Evolutionary conservation across 352 stramenopile species (phyloP), one percentile per base, ranked within the genome.

Genomic region (Phytophthora syringae): DNA sequence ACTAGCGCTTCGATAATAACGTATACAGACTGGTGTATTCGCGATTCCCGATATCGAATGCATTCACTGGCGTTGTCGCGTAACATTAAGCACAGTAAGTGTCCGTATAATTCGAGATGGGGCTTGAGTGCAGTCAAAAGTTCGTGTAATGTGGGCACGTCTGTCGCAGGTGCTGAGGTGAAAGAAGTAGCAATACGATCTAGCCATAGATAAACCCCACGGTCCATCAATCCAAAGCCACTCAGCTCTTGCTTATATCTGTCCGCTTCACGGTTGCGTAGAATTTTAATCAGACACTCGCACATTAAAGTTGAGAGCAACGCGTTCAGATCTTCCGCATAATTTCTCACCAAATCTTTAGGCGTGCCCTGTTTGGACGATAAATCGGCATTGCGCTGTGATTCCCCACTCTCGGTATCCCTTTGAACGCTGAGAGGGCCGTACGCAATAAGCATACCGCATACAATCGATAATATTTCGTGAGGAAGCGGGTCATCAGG

Each of bases 381-480:
- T n/a, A 24, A 27, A 44, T 52, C 7, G 18, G 37, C 15, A 13
- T 5, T 27, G 12, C 30, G 18, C 18, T 25, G 40, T 25, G 7
- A n/a, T 47, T 47, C 15, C n/a, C 6, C 16, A 43, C 16, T 36
- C 6, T 67, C 22, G 11, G 7, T 25, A 50, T 51, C 56, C 16
- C 21, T 7, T 27, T 25, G 22, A 30, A 9, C 52, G 22, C 45
- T 45, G 11, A 62, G 44, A 51, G 64, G 59, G 21, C 25, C 43
- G 22, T 72, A 80, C 34, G 86, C 80, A 21, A 91, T 71, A n/a
- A 92, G 82, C 37, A 90, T 54, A n/a, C 67, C 85, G 52, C 79
- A 86, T 2, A 94, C 48, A 9, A 92, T 76, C 0, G 78, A 82
- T 13, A 94, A 64, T 36, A 93, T 82, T 20, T 92, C 81, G 21